Evolutionary conservation across 306 rosid genomes (phyloP).

Genomic region (Leucaena leucocephala): DNA sequence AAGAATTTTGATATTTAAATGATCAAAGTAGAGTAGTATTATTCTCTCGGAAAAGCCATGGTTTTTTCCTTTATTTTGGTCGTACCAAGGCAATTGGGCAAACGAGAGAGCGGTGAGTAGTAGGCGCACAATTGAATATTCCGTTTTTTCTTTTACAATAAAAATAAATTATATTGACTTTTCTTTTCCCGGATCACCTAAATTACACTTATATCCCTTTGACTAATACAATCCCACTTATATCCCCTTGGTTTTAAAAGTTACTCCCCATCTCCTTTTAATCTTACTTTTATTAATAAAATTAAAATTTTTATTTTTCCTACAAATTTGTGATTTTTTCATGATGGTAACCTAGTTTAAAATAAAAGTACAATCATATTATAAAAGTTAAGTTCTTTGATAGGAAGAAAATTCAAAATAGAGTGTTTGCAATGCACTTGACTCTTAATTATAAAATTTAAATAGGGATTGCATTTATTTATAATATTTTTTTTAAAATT

Average conservation of each 20-base stretch:
- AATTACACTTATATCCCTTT: not conserved
- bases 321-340: too few species aligned
- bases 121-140: conserved; percentile 1
- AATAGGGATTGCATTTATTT: too few species aligned
- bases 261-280: not conserved
- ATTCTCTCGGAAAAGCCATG: not conserved
- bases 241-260: not conserved
- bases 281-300: not conserved
- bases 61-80: not conserved
- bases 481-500: too few species aligned
- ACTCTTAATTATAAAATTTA: too few species aligned
- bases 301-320: not conserved
- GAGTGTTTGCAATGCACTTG: too few species aligned
- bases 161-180: not conserved
- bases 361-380: not conserved
- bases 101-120: not conserved
- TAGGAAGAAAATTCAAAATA: not conserved
- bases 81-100: not conserved
- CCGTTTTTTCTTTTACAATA: not conserved
- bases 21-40: not conserved
- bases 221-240: not conserved
- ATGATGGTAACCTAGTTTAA: not conserved
- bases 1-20: not conserved
- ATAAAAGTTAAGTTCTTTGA: not conserved
- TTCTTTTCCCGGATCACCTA: not conserved